These are phyloP conservation scores for Phytopythium mirpurense DNA, from an alignment of 352 stramenopile species.

Conservation along the genomic window DNA sequence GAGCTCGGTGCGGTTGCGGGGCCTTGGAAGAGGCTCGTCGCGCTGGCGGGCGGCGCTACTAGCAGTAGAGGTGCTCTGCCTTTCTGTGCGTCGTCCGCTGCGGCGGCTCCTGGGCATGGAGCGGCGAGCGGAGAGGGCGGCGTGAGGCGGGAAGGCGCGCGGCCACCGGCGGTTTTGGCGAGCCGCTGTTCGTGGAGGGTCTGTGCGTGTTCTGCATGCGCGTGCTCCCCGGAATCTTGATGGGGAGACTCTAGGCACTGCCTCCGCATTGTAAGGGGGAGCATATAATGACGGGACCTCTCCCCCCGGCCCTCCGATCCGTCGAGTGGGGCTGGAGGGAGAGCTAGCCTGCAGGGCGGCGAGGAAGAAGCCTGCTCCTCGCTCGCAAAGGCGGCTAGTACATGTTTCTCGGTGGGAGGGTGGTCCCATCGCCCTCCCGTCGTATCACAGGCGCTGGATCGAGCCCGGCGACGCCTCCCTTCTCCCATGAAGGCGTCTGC, in stretches of 20 bases:
- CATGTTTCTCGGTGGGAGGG: conserved; percentile 11
- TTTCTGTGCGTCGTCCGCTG: neutral
- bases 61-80: neutral
- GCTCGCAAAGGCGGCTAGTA: conserved; percentile 72
- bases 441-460: neutral
- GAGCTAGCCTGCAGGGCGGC: conserved; percentile 38
- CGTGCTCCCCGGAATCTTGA: conserved; percentile 78
- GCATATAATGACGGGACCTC: conserved; percentile 33
- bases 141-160: conserved; percentile 1
- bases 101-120: neutral
- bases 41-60: neutral
- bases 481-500: conserved; percentile 4
- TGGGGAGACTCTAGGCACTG: conserved; percentile 69
- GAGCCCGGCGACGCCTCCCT: neutral
- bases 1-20: conserved; percentile 13
- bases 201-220: conserved; percentile 9
- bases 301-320: no score
- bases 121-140: neutral
- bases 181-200: conserved; percentile 35
- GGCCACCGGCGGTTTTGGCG: conserved; percentile 67
- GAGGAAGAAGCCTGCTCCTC: conserved; percentile 51
- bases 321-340: conserved; percentile 3
- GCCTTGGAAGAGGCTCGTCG: neutral
- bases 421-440: neutral
- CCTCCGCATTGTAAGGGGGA: conserved; percentile 79